Evolutionary conservation across 2,329 filamentous ascomycete species (phyloP).

Genomic region (Didymella pomorum): DNA sequence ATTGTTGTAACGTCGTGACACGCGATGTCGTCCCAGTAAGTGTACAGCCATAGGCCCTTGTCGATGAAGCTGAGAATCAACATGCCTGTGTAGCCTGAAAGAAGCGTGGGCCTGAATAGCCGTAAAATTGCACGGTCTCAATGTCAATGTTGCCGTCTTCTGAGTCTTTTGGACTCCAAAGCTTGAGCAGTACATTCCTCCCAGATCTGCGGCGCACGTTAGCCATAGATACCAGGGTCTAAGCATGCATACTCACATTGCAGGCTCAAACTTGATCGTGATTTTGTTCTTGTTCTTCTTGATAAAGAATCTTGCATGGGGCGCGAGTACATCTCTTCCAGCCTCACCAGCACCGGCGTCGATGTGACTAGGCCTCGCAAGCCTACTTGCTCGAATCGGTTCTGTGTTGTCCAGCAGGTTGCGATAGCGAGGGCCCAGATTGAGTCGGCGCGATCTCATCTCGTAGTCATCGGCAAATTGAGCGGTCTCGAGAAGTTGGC

Average conservation of each 20-base stretch:
- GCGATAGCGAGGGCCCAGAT: constrained; percentile 16
- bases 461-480: constrained; percentile 44
- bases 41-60: not conserved
- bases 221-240: not conserved
- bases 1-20: constrained; percentile 4
- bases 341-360: constrained; percentile 28
- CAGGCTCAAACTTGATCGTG: constrained; percentile 84
- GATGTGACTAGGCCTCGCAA: constrained; percentile 47
- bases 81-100: constrained; percentile 72
- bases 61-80: constrained; percentile 13
- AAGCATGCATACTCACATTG: constrained; percentile 60
- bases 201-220: constrained; percentile 63
- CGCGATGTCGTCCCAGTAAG: not conserved
- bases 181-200: constrained; percentile 84
- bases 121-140: constrained; percentile 81
- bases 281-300: constrained; percentile 83
- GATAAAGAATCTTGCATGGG: constrained; percentile 84
- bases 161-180: constrained; percentile 77
- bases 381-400: constrained; percentile 39
- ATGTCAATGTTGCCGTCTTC: constrained; percentile 83
- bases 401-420: constrained; percentile 23
- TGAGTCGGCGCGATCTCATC: constrained; percentile 11
- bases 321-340: constrained; percentile 63
- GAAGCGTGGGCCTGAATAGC: constrained; percentile 84
- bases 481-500: constrained; percentile 34